A percentile compares a stretch with the other conserved stretches of the same genome.
Evolutionary conservation across 345 rosid species (phyloP).

Genomic region (Theobroma cacao): DNA sequence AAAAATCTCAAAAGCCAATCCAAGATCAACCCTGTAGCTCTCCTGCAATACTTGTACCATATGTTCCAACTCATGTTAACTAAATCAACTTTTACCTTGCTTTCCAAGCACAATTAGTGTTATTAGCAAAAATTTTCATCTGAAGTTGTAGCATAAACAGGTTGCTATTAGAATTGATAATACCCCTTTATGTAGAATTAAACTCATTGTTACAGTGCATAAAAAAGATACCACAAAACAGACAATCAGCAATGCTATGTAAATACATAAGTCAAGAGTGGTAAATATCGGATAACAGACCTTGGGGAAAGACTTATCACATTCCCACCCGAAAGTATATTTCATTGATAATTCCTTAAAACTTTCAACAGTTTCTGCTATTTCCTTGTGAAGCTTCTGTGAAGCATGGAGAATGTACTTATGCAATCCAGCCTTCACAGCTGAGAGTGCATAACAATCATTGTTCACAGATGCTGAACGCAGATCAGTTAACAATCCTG

Average conservation of each 20-base stretch:
- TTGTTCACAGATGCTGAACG: slow-evolving; percentile 96
- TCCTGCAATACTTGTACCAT: background rate
- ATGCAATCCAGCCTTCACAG: slow-evolving; percentile 56
- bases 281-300: slow-evolving; percentile 16
- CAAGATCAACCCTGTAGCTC: background rate
- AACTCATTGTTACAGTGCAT: background rate
- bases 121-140: too few relatives aligned
- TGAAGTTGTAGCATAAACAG: background rate
- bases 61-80: background rate
- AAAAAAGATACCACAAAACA: background rate
- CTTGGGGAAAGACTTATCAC: slow-evolving; percentile 75
- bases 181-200: background rate
- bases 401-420: slow-evolving; percentile 74
- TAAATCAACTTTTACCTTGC: background rate
- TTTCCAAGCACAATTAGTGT: too few relatives aligned
- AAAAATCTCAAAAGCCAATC: background rate
- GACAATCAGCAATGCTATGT: background rate
- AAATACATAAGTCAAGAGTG: background rate
- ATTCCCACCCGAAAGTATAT: slow-evolving; percentile 78
- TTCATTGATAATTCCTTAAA: slow-evolving; percentile 29
- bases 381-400: slow-evolving; percentile 54
- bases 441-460: slow-evolving; percentile 67
- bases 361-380: slow-evolving; percentile 28
- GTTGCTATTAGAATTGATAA: background rate
- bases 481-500: slow-evolving; percentile 83